These are phyloP conservation scores for Suhomyces bribrorum DNA, from an alignment of 1,139 yeast species.

Conservation along the genomic window DNA sequence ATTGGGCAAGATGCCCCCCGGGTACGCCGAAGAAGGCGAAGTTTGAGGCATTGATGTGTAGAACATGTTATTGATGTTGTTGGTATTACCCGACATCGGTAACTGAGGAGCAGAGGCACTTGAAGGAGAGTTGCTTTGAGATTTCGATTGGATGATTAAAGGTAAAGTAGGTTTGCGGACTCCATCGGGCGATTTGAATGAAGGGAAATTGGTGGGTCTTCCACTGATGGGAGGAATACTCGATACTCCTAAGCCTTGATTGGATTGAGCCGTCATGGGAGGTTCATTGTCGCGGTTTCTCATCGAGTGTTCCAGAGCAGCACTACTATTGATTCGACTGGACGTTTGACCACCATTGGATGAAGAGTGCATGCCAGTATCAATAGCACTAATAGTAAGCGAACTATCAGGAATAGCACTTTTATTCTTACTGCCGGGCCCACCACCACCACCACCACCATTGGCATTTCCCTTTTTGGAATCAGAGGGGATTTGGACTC, in stretches of 20 bases:
- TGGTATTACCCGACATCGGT: constrained; percentile 22
- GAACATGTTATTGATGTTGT: constrained; percentile 18
- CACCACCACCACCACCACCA: background rate
- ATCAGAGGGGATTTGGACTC: constrained; percentile 54
- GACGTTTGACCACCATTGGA: constrained; percentile 9
- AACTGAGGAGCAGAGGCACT: constrained; percentile 44
- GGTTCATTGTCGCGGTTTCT: constrained; percentile 2
- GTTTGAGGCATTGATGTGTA: constrained; percentile 33
- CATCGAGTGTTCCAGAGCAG: constrained; percentile 5
- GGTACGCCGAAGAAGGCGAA: constrained; percentile 25
- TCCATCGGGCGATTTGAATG: constrained; percentile 41
- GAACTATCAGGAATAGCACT: constrained; percentile 27
- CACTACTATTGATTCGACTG: constrained; percentile 6
- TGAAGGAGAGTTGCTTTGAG: constrained; percentile 48
- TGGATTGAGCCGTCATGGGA: background rate
- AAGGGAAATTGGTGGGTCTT: constrained; percentile 28
- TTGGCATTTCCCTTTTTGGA: constrained; percentile 23
- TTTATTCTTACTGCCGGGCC: constrained; percentile 2
- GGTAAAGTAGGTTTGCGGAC: constrained; percentile 42
- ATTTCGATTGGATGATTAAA: constrained; percentile 40
- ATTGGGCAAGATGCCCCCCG: constrained; percentile 34
- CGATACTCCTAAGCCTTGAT: constrained; percentile 4
- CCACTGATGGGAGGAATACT: constrained; percentile 18
- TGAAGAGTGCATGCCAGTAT: constrained; percentile 17
- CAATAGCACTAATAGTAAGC: constrained; percentile 44